Percentiles rank a stretch among this genome's conserved stretches.
phyloP scores from a whole-genome alignment of 2,329 filamentous ascomycete genomes.

The Fusarium musae region DNA sequence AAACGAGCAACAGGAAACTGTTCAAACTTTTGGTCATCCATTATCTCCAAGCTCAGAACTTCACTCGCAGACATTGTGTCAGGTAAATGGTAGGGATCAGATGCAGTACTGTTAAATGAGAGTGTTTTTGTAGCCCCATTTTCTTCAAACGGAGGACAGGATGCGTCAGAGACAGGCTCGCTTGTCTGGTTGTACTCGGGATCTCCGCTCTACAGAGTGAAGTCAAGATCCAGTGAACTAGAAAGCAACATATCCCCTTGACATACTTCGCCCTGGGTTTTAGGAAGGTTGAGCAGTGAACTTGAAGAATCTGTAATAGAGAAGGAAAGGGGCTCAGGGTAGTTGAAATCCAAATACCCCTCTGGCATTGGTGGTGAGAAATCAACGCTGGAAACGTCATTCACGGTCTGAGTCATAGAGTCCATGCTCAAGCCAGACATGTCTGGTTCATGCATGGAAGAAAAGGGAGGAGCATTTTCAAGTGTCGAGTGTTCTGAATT shows the following conservation, averaged over 20 bases:
- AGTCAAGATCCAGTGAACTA: neutral
- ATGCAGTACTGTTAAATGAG: neutral
- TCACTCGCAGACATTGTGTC: neutral
- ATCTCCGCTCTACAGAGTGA: conserved; percentile 32
- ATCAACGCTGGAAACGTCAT: neutral
- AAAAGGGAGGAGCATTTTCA: conserved; percentile 1
- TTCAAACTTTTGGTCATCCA: conserved; percentile 1
- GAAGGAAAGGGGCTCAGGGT: neutral
- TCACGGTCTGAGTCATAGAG: neutral
- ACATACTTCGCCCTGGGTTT: neutral
- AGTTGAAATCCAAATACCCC: neutral
- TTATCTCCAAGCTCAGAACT: neutral
- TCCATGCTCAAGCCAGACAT: neutral
- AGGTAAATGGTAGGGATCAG: neutral
- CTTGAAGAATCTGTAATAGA: neutral
- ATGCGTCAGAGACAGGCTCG: neutral
- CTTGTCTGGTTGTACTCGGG: neutral
- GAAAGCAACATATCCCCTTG: neutral
- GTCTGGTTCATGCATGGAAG: neutral
- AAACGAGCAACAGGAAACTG: conserved; percentile 18
- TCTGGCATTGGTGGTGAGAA: neutral
- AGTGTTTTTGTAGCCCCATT: neutral
- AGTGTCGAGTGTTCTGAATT: neutral
- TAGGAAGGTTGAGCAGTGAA: neutral
- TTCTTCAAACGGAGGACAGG: neutral